phyloP scores from a whole-genome alignment of 495 filamentous ascomycete genomes.

The Bacidia rubella region DNA sequence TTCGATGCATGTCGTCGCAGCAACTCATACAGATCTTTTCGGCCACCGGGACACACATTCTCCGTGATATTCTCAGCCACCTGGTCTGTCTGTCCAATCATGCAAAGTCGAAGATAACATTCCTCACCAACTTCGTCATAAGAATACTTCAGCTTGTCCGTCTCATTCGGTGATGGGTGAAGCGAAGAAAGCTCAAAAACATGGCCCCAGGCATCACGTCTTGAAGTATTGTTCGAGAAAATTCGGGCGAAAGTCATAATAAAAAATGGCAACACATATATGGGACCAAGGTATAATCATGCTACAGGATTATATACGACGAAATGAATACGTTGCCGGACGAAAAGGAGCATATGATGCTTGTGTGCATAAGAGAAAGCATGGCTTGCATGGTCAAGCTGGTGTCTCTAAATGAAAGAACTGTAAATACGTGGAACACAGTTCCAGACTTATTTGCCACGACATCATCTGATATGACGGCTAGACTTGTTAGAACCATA shows the following conservation, averaged over 20 bases:
- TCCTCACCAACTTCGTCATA: conserved; percentile 60
- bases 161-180: conserved; percentile 48
- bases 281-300: no score
- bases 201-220: conserved; percentile 45
- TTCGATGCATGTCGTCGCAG: conserved; percentile 41
- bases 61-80: conserved; percentile 1
- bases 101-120: conserved; percentile 44
- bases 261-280: no score
- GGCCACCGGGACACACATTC: conserved; percentile 9
- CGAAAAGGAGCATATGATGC: no score
- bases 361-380: no score
- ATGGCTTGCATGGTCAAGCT: no score
- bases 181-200: conserved; percentile 55
- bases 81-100: conserved; percentile 2
- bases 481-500: no score
- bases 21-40: conserved; percentile 47
- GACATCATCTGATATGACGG: no score
- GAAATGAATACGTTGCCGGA: no score
- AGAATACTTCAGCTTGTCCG: conserved; percentile 44
- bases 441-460: no score
- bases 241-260: neutral
- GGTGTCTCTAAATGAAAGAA: no score
- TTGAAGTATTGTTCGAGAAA: neutral
- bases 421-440: no score
- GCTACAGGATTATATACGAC: no score